phyloP scores from a whole-genome alignment of 2,329 filamentous ascomycete species.

The Rutstroemia sp. region DNA sequence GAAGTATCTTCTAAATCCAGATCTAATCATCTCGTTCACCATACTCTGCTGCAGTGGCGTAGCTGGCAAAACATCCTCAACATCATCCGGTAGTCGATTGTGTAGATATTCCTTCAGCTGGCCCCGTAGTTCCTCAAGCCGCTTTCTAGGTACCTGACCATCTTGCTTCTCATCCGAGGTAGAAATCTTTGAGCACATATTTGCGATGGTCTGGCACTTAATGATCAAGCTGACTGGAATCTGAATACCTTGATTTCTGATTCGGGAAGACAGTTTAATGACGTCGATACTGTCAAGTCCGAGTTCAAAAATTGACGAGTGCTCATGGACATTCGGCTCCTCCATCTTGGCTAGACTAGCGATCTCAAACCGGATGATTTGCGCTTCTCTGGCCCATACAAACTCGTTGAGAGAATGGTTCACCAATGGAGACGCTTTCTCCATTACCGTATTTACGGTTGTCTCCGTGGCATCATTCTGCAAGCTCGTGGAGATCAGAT shows the following conservation, averaged over 20 bases:
- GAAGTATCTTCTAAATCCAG: slow-evolving; percentile 70
- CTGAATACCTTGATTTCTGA: slow-evolving; percentile 52
- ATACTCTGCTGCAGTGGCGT: slow-evolving; percentile 85
- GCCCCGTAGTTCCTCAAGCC: slow-evolving; percentile 23
- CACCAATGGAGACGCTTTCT: not conserved
- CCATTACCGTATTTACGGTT: not conserved
- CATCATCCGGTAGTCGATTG: slow-evolving; percentile 30
- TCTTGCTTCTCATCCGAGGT: slow-evolving; percentile 4
- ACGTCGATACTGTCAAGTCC: slow-evolving; percentile 89
- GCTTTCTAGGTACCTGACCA: slow-evolving; percentile 8
- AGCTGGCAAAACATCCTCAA: slow-evolving; percentile 60
- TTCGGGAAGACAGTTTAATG: slow-evolving; percentile 70
- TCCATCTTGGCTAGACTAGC: slow-evolving; percentile 51
- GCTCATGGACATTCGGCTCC: slow-evolving; percentile 43
- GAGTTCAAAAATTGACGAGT: slow-evolving; percentile 67
- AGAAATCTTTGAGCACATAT: slow-evolving; percentile 39
- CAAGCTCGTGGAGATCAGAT: not conserved
- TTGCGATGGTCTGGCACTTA: slow-evolving; percentile 58
- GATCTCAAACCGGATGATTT: slow-evolving; percentile 52
- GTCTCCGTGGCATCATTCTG: not conserved
- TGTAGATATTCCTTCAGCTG: slow-evolving; percentile 35
- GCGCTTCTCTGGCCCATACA: slow-evolving; percentile 40
- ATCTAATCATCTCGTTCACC: slow-evolving; percentile 72
- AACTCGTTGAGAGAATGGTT: not conserved
- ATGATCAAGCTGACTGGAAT: slow-evolving; percentile 73